Base-by-base conservation (phyloP, 768 basidiomycete genomes). In the Trametes maxima region DNA sequence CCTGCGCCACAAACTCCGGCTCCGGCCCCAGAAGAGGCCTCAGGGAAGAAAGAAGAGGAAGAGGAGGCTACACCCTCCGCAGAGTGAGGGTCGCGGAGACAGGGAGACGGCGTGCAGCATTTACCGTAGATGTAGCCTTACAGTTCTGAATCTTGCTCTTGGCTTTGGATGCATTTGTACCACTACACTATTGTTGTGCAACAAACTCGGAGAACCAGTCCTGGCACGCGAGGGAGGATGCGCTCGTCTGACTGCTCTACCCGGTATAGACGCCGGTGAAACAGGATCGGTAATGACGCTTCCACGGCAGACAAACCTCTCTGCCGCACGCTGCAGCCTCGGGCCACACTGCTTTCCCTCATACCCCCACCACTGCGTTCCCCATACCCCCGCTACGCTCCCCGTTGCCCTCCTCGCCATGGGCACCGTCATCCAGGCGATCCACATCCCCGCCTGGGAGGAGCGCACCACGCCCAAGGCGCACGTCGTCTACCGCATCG, bases 401-500 rank as follows among this genome's bases (percentile, higher is more conserved):
- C 35, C 50, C 37, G 21, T 25, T 22, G 12, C 2, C 14, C 13
- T 28, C 33, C 37, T 40, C 46, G 24, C 47, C 24, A 68, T 68
- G 67, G 84, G 87, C 59, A 58, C 62, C 25, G 85, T 87, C 70
- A 90, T 92, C 63, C 91, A 92, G 74, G 86, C 89, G 54, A 79
- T 94, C 67, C 80, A 82, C 75, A 81, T 94, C 64, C 84, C 82
- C 39, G 80, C 79, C 67, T 82, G 85, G 70, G 90, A 93, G 71
- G 85, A 87, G 63, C 85, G 89, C 46, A 70, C 79, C 2, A 69
- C 77, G 42, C 92, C 92, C 65, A 92, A 90, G 69, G 76, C 85
- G n/a, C 92, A 95, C 70, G 81, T 82, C 58, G 92, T 90, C 67
- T 96, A 89, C 77, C 81, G 81, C 63, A 90, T 96, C 72, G 83